These are phyloP conservation scores for Pseudonitzschia delicatissima DNA, from an alignment of 108 stramenopile species.

Conservation along the genomic window DNA sequence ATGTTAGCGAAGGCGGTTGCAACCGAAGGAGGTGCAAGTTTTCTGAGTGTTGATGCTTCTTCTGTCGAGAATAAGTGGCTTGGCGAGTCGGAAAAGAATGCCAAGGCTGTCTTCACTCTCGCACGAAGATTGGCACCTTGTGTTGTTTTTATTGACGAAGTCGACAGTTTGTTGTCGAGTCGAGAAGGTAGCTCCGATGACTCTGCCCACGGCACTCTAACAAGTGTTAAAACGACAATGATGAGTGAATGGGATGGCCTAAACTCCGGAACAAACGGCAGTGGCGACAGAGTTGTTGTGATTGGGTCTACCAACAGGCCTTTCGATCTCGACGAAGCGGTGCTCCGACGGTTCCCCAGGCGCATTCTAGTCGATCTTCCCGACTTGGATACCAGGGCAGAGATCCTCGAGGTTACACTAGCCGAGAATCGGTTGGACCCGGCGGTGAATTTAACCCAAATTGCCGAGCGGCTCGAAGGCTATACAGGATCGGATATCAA, in stretches of 20 bases:
- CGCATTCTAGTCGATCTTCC: conserved; percentile 96
- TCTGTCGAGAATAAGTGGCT: conserved; percentile 99
- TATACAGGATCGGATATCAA: conserved; percentile 97
- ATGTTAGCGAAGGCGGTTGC: conserved; percentile 98
- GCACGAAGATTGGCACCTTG: conserved; percentile 93
- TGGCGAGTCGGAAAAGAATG: conserved; percentile 97
- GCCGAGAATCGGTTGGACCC: conserved; percentile 82
- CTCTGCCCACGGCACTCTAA: conserved; percentile 95
- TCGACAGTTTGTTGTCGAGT: conserved; percentile 88
- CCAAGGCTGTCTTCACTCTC: conserved; percentile 98
- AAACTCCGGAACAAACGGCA: conserved; percentile 87
- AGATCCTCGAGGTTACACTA: conserved; percentile 91
- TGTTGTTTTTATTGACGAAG: conserved; percentile 97
- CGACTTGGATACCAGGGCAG: conserved; percentile 83
- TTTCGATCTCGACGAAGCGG: conserved; percentile 97
- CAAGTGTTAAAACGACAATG: conserved; percentile 96
- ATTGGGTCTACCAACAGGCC: conserved; percentile 97
- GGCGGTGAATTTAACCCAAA: conserved; percentile 81
- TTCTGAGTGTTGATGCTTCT: conserved; percentile 94
- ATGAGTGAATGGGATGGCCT: conserved; percentile 98
- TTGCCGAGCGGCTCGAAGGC: conserved; percentile 91
- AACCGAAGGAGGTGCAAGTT: conserved; percentile 96
- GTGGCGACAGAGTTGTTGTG: conserved; percentile 91
- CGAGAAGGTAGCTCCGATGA: conserved; percentile 92
- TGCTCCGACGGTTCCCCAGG: conserved; percentile 92